Percentiles rank a stretch among this genome's conserved stretches.
Conservation (phyloP, 2,329 filamentous ascomycete genomes). For the Grosmannia serpens region DNA sequence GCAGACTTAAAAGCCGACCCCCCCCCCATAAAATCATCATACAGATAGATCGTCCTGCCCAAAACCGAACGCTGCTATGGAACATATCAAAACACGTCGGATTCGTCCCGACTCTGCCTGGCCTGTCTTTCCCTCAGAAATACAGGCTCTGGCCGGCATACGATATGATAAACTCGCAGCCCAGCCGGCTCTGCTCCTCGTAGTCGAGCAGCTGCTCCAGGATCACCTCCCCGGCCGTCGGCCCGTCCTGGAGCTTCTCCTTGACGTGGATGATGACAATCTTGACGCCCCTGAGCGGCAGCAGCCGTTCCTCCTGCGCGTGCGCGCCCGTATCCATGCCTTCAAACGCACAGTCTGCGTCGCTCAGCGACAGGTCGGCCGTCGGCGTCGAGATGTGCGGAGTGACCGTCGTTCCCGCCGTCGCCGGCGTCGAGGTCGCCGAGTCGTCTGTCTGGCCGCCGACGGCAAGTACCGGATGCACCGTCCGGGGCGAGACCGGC, state of each 20-base stretch:
- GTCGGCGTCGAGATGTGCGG: slow-evolving; percentile 37
- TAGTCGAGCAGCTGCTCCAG: slow-evolving; percentile 55
- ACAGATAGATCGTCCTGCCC: neutral
- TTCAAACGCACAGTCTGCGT: neutral
- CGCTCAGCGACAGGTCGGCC: slow-evolving; percentile 24
- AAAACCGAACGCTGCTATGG: too few relatives aligned
- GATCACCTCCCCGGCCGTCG: slow-evolving; percentile 53
- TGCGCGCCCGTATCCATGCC: neutral
- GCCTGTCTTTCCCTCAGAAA: slow-evolving; percentile 23
- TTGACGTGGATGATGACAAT: slow-evolving; percentile 92
- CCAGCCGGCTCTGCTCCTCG: slow-evolving; percentile 54
- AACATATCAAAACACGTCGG: neutral
- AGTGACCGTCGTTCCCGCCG: slow-evolving; percentile 14
- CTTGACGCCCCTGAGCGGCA: slow-evolving; percentile 55
- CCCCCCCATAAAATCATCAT: neutral
- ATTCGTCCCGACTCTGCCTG: neutral
- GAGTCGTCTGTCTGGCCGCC: slow-evolving; percentile 7
- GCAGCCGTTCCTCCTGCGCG: neutral
- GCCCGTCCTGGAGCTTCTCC: slow-evolving; percentile 66
- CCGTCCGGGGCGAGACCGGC: slow-evolving; percentile 41
- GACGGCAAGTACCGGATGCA: slow-evolving; percentile 16
- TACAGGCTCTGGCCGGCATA: slow-evolving; percentile 49
- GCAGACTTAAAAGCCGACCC: too few relatives aligned
- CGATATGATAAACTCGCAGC: slow-evolving; percentile 70
- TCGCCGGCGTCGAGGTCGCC: neutral